These are phyloP conservation scores for Ogataea pilisensis DNA, from an alignment of 805 yeast genomes.

Conservation along the genomic window DNA sequence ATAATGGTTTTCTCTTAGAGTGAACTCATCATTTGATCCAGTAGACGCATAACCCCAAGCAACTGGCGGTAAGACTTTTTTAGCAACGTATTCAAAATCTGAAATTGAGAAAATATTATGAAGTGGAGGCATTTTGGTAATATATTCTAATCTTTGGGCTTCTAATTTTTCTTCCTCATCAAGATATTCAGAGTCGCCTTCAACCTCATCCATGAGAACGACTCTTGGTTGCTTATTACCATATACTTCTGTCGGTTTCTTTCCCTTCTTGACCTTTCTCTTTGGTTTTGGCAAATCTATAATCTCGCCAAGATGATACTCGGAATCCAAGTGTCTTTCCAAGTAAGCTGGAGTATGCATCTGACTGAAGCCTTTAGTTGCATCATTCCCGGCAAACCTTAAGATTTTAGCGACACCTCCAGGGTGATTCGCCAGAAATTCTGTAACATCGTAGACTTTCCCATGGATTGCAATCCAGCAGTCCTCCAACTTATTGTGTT, in stretches of 20 bases:
- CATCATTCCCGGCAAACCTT: slow-evolving; percentile 48
- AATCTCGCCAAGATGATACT: slow-evolving; percentile 36
- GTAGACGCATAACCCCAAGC: slow-evolving; percentile 87
- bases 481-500: slow-evolving; percentile 53
- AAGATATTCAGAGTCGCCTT: background rate
- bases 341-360: slow-evolving; percentile 27
- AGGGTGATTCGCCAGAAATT: slow-evolving; percentile 31
- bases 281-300: slow-evolving; percentile 21
- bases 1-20: slow-evolving; percentile 78
- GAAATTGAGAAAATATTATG: slow-evolving; percentile 63
- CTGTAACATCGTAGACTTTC: slow-evolving; percentile 60
- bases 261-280: slow-evolving; percentile 24
- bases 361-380: slow-evolving; percentile 31
- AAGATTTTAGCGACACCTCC: slow-evolving; percentile 44
- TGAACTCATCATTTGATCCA: slow-evolving; percentile 85
- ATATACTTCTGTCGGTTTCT: slow-evolving; percentile 21
- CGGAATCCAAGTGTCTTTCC: slow-evolving; percentile 21
- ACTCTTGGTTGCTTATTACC: slow-evolving; percentile 38
- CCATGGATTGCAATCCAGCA: slow-evolving; percentile 85
- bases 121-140: slow-evolving; percentile 59
- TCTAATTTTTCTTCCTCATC: slow-evolving; percentile 28
- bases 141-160: slow-evolving; percentile 32
- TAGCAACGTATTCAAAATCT: slow-evolving; percentile 86
- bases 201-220: slow-evolving; percentile 34
- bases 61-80: slow-evolving; percentile 62